Percentiles rank a stretch among this genome's conserved stretches.
These are phyloP conservation scores for Talaromyces nanjingensis DNA, from an alignment of 495 filamentous ascomycete genomes.

Conservation along the genomic window DNA sequence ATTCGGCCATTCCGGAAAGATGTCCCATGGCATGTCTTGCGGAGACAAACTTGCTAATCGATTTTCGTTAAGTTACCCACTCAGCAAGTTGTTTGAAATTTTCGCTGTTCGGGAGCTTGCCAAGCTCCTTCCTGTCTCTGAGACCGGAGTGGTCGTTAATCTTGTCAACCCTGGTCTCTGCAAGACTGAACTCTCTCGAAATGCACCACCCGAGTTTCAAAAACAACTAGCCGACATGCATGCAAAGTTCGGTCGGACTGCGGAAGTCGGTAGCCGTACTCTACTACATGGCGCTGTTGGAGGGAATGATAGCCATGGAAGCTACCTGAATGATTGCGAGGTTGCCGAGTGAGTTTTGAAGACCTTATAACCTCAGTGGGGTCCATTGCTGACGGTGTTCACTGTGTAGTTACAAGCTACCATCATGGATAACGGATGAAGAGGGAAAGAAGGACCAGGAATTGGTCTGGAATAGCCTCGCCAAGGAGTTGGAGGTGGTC, in stretches of 20 bases:
- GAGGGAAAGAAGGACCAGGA: slow-evolving; percentile 30
- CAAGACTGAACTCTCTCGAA: slow-evolving; percentile 24
- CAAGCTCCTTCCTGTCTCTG: slow-evolving; percentile 14
- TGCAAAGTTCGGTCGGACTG: slow-evolving; percentile 16
- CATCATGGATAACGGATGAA: slow-evolving; percentile 19
- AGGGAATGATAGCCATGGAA: slow-evolving; percentile 20
- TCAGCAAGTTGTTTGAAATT: slow-evolving; percentile 33
- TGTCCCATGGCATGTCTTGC: neutral
- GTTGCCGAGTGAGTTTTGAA: slow-evolving; percentile 16
- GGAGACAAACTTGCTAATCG: neutral
- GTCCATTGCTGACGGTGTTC: neutral
- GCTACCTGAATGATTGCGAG: slow-evolving; percentile 16
- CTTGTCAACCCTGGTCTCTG: slow-evolving; percentile 39
- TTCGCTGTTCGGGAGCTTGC: slow-evolving; percentile 28
- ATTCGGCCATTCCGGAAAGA: neutral
- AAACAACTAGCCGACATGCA: slow-evolving; percentile 7
- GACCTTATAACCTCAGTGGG: neutral
- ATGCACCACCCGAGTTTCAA: slow-evolving; percentile 16
- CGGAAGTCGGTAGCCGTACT: slow-evolving; percentile 24
- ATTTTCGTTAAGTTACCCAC: slow-evolving; percentile 21
- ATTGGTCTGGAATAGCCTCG: slow-evolving; percentile 30
- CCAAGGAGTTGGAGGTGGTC: slow-evolving; percentile 13
- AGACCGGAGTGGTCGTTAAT: slow-evolving; percentile 35
- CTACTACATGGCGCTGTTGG: slow-evolving; percentile 17
- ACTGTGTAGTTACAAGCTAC: slow-evolving; percentile 11